phyloP scores from a whole-genome alignment of 2,329 filamentous ascomycete species.

The Aspergillus sp. region DNA sequence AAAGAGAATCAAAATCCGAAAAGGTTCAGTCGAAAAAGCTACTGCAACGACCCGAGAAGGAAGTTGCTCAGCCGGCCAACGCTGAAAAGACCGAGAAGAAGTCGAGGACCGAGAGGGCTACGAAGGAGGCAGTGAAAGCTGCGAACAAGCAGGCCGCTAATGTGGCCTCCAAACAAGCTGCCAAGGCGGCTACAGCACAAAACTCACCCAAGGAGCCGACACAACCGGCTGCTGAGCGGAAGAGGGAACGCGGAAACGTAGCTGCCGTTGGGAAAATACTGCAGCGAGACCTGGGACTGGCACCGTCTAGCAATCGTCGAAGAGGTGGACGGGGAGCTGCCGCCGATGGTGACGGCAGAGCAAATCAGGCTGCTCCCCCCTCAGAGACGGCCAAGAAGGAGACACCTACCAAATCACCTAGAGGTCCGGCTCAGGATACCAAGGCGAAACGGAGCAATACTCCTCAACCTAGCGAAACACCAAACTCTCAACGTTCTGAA shows the following conservation, averaged over 20 bases:
- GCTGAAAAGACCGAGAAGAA: slow-evolving; percentile 46
- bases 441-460: slow-evolving; percentile 25
- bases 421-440: slow-evolving; percentile 19
- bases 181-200: slow-evolving; percentile 23
- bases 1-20: slow-evolving; percentile 46
- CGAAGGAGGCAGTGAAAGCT: slow-evolving; percentile 66
- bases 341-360: slow-evolving; percentile 31
- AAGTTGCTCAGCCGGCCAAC: slow-evolving; percentile 29
- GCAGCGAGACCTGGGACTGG: slow-evolving; percentile 65
- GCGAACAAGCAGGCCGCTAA: slow-evolving; percentile 52
- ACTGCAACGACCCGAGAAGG: slow-evolving; percentile 44
- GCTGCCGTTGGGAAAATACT: slow-evolving; percentile 62
- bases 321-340: slow-evolving; percentile 38
- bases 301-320: slow-evolving; percentile 49
- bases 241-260: slow-evolving; percentile 58
- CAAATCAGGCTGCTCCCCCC: slow-evolving; percentile 20
- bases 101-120: slow-evolving; percentile 58
- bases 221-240: slow-evolving; percentile 50
- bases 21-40: slow-evolving; percentile 49
- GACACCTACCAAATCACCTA: slow-evolving; percentile 21
- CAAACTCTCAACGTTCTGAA: slow-evolving; percentile 26
- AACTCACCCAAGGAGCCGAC: slow-evolving; percentile 30
- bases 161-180: slow-evolving; percentile 33
- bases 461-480: slow-evolving; percentile 29
- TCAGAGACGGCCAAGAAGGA: slow-evolving; percentile 34